Base-by-base conservation (phyloP, 345 rosid species). In the Hypericum perforatum region DNA sequence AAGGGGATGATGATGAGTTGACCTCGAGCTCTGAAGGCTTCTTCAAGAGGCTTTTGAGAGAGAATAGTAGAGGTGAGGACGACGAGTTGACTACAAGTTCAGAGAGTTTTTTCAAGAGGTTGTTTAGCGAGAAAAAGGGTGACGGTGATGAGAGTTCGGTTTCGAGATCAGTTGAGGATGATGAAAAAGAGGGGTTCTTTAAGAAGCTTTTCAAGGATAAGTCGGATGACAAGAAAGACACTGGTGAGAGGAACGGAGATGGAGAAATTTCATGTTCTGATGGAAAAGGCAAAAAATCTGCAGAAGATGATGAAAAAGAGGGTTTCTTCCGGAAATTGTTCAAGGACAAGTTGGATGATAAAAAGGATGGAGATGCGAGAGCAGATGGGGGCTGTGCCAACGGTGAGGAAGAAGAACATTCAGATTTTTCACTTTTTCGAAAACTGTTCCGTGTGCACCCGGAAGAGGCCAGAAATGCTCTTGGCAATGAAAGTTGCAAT, bases 401-500 rank as follows among this genome's bases (percentile, higher is more conserved):
- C 63, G 61, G 64, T 29, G 97, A 80, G 55, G 94, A 82, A 69
- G 98, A 83, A 64, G 99, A 89, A 63, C 68, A 94, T 68, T 82
- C 81, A 10, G 97, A 90, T 60, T 76, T 85, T 68, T 75, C 97
- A 36, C 56, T 94, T 65, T 80, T 94, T 70, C 72, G 79, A 55
- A 80, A 80, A 75, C 64, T 89, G 63, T 94, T 94, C 61, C 91
- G 87, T 43, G 96, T 86, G 77, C 97, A 86, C 61, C 99, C 95
- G 13, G 97, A 89, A 79, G 94, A 94, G 58, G 68, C 70, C 43
- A 89, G 74, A 71, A 74, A 57, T 57, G 54, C 71, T 57, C 52
- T 67, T 41, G 70, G 66, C 37, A 80, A 64, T 76, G 97, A 82
- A 71, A 71, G 57, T 71, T 76, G 74, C 66, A 70, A 69, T 53